Percentiles rank a stretch among this genome's conserved stretches.
These are phyloP conservation scores for Staphylotrichum longicolle DNA, from an alignment of 495 filamentous ascomycete species.

Conservation along the genomic window DNA sequence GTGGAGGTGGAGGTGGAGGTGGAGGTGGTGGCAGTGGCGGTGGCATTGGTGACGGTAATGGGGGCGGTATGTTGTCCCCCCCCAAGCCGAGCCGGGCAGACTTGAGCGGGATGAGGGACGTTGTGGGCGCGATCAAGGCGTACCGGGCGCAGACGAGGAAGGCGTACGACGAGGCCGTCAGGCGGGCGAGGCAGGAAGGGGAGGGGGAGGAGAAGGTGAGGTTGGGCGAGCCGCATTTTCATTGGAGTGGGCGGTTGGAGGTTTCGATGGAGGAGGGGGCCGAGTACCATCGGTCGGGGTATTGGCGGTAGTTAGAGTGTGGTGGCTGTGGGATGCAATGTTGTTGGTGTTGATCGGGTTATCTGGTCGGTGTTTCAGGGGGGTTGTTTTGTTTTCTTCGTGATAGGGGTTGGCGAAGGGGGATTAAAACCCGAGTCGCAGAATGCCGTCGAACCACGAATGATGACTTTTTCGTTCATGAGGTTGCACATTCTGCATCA, in stretches of 20 bases:
- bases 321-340: no score
- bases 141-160: constrained; percentile 35
- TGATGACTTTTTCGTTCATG: no score
- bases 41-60: no score
- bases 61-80: neutral
- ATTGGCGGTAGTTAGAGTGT: neutral
- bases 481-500: no score
- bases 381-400: no score
- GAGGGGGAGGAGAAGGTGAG: neutral
- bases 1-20: neutral
- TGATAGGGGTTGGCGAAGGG: no score
- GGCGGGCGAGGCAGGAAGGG: neutral
- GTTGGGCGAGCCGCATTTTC: constrained; percentile 29
- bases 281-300: neutral
- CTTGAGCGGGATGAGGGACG: constrained; percentile 36
- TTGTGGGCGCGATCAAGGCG: constrained; percentile 38
- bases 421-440: no score
- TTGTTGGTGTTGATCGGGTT: neutral
- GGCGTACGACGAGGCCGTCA: constrained; percentile 20
- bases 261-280: constrained; percentile 11
- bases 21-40: neutral
- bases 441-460: no score
- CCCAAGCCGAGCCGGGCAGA: constrained; percentile 17
- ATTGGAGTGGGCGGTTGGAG: constrained; percentile 32
- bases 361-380: neutral